Evolutionary conservation across 2,329 filamentous ascomycete species (phyloP).

Genomic region (Aspergillus candidus): DNA sequence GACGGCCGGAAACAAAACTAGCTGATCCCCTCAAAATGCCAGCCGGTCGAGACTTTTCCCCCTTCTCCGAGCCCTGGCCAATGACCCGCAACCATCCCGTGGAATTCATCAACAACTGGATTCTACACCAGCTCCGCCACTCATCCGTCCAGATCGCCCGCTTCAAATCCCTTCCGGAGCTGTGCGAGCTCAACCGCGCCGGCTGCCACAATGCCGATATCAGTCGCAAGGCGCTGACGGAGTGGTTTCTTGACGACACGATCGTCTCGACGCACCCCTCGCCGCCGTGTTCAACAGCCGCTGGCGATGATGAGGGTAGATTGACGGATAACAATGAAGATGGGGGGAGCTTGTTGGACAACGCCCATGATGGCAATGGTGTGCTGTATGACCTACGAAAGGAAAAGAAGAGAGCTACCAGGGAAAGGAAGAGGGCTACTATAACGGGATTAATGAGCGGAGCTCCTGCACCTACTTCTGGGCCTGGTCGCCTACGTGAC

Average conservation of each 20-base stretch:
- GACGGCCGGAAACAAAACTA: not conserved
- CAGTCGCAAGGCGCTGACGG: constrained; percentile 16
- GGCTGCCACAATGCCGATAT: constrained; percentile 17
- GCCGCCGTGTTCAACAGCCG: not conserved
- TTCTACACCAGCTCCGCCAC: constrained; percentile 26
- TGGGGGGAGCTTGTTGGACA: no score
- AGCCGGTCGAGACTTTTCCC: constrained; percentile 12
- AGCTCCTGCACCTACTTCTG: no score
- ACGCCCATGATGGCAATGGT: no score
- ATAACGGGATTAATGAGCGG: not conserved
- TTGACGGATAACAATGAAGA: no score
- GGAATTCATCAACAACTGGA: constrained; percentile 26
- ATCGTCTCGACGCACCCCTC: not conserved
- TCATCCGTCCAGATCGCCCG: constrained; percentile 22
- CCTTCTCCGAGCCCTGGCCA: constrained; percentile 16
- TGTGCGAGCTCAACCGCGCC: constrained; percentile 5
- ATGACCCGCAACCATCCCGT: no score
- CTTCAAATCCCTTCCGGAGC: constrained; percentile 17
- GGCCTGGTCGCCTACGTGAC: no score
- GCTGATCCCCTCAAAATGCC: constrained; percentile 17
- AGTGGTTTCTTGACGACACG: constrained; percentile 20
- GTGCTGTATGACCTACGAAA: no score
- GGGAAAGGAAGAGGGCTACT: not conserved
- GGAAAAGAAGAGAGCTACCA: not conserved
- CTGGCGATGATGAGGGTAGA: not conserved